These are phyloP conservation scores for Rhizopogon rudus DNA, from an alignment of 768 basidiomycete genomes.

Conservation along the genomic window DNA sequence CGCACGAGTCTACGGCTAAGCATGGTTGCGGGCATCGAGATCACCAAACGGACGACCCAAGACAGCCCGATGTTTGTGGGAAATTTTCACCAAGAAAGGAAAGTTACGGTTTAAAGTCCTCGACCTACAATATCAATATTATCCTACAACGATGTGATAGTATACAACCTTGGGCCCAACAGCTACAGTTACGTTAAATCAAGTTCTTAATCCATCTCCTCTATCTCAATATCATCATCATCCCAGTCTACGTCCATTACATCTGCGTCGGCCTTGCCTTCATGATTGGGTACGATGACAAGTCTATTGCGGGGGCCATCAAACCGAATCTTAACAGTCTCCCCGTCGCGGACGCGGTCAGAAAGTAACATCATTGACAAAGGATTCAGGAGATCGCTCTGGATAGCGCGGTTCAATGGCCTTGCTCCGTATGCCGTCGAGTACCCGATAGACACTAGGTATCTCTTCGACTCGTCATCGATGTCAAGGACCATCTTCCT, in stretches of 20 bases:
- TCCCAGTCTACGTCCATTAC: conserved; percentile 59
- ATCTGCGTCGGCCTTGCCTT: conserved; percentile 39
- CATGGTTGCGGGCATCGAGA: conserved; percentile 15
- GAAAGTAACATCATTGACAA: conserved; percentile 82
- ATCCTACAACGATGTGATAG: neutral
- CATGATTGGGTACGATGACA: conserved; percentile 79
- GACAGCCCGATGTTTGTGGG: neutral
- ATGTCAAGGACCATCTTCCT: conserved; percentile 79
- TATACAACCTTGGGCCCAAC: neutral
- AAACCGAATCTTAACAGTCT: conserved; percentile 68
- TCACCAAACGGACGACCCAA: conserved; percentile 5
- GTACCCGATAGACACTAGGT: conserved; percentile 72
- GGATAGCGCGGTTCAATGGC: conserved; percentile 87
- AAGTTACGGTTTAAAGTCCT: neutral
- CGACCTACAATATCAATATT: too few species aligned
- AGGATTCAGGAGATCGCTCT: conserved; percentile 89
- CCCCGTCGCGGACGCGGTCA: conserved; percentile 76
- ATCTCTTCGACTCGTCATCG: conserved; percentile 71
- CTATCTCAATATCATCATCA: conserved; percentile 46
- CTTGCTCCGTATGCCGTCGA: conserved; percentile 86
- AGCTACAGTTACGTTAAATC: conserved; percentile 14
- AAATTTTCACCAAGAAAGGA: conserved; percentile 10
- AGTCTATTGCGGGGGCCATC: conserved; percentile 81
- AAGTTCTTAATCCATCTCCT: conserved; percentile 53
- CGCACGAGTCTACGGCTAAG: conserved; percentile 21